Evolutionary conservation across 2,329 filamentous ascomycete species (phyloP).

Genomic region (Stachybotrys chartarum): DNA sequence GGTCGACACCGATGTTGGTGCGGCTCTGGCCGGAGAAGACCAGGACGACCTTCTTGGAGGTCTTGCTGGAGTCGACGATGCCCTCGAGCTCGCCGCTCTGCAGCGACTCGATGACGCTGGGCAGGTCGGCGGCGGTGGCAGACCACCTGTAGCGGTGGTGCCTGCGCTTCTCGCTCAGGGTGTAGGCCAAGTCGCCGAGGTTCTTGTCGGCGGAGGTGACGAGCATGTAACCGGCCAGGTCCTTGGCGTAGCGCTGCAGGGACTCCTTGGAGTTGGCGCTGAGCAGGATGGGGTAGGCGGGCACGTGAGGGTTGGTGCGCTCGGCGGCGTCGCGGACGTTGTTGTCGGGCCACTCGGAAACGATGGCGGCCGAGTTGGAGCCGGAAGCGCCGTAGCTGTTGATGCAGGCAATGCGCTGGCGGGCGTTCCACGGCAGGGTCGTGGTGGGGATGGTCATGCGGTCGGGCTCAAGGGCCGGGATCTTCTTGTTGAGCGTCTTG

Average conservation of each 20-base stretch:
- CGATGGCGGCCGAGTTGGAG: neutral
- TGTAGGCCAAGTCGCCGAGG: constrained; percentile 7
- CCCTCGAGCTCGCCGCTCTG: neutral
- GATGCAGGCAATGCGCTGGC: neutral
- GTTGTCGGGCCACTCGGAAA: neutral
- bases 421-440: neutral
- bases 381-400: neutral
- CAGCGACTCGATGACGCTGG: constrained; percentile 1
- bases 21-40: constrained; percentile 29
- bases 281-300: constrained; percentile 5
- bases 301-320: neutral
- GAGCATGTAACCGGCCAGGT: constrained; percentile 4
- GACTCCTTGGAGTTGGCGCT: constrained; percentile 7
- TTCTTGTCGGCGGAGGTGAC: constrained; percentile 1
- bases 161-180: constrained; percentile 9
- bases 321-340: neutral
- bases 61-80: constrained; percentile 3
- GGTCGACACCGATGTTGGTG: constrained; percentile 7
- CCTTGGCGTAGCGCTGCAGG: constrained; percentile 2
- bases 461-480: neutral
- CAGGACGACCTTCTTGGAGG: constrained; percentile 19
- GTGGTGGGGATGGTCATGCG: neutral
- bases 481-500: neutral
- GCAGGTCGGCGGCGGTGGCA: constrained; percentile 2
- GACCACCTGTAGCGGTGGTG: constrained; percentile 9